Percentiles rank a stretch among this genome's conserved stretches.
These are phyloP conservation scores for Aspergillus brunneoviolaceus DNA, from an alignment of 2,329 filamentous ascomycete species.

Conservation along the genomic window DNA sequence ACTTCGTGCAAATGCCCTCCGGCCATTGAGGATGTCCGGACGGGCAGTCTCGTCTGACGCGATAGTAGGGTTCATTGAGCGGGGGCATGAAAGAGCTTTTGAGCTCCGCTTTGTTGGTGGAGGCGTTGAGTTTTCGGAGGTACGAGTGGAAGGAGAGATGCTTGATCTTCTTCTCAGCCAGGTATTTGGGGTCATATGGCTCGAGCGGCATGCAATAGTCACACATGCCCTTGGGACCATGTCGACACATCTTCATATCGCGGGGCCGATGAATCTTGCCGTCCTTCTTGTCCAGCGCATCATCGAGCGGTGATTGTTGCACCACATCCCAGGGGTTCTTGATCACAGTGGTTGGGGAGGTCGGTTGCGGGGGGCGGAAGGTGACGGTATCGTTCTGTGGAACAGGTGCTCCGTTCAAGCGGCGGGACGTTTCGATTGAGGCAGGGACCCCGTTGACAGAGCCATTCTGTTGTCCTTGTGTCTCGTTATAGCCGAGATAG, in stretches of 20 bases:
- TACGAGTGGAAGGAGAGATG: conserved; percentile 95
- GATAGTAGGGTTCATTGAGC: conserved; percentile 86
- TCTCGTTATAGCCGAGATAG: conserved; percentile 76
- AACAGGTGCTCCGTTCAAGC: conserved; percentile 39
- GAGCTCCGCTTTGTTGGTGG: conserved; percentile 92
- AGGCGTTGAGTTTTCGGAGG: conserved; percentile 89
- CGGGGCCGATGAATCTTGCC: conserved; percentile 79
- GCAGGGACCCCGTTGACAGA: conserved; percentile 26
- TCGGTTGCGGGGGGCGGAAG: conserved; percentile 59
- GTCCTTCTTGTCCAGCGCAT: conserved; percentile 79
- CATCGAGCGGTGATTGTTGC: conserved; percentile 81
- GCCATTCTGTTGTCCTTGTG: conserved; percentile 52
- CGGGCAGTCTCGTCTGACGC: conserved; percentile 84
- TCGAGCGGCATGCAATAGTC: conserved; percentile 98
- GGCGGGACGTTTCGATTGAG: conserved; percentile 27
- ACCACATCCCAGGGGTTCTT: conserved; percentile 94
- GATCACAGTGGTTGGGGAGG: conserved; percentile 60
- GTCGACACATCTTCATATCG: conserved; percentile 86
- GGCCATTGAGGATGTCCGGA: conserved; percentile 92
- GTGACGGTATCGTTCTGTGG: conserved; percentile 58
- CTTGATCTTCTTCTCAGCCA: conserved; percentile 97
- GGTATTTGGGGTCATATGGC: conserved; percentile 84
- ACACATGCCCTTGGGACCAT: conserved; percentile 97
- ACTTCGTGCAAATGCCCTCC: conserved; percentile 96
- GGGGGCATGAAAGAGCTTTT: conserved; percentile 96